phyloP scores from a whole-genome alignment of 2,329 filamentous ascomycete genomes.

The Lecanicillium sp. region DNA sequence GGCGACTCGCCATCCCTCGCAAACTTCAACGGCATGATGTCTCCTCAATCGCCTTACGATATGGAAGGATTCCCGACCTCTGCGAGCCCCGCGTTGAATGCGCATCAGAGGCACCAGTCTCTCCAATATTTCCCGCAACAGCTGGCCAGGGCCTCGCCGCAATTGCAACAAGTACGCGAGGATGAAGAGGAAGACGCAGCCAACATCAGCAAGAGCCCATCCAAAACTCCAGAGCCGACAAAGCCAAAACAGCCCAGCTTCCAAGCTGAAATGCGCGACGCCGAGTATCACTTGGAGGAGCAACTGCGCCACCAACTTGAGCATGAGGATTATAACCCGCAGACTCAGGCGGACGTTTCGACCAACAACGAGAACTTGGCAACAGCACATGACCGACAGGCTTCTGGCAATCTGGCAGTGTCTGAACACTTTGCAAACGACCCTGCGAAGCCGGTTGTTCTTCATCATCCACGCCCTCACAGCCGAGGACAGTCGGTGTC shows the following conservation, averaged over 20 bases:
- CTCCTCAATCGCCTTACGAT: constrained; percentile 57
- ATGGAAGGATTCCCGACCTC: constrained; percentile 39
- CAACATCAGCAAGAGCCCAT: constrained; percentile 36
- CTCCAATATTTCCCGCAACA: constrained; percentile 51
- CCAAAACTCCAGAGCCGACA: constrained; percentile 44
- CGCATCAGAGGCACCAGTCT: constrained; percentile 52
- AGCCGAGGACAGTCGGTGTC: constrained; percentile 65
- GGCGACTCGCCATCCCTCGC: constrained; percentile 57
- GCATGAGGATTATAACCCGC: constrained; percentile 68
- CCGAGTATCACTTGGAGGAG: constrained; percentile 77
- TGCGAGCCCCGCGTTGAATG: constrained; percentile 31
- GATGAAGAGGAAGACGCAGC: constrained; percentile 54
- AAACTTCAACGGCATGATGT: constrained; percentile 48
- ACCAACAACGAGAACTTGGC: constrained; percentile 17
- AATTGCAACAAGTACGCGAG: constrained; percentile 66
- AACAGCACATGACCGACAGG: constrained; percentile 31
- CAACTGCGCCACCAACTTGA: constrained; percentile 72
- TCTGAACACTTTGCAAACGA: constrained; percentile 46
- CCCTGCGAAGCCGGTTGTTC: constrained; percentile 44
- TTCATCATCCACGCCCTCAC: constrained; percentile 69
- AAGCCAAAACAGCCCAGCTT: constrained; percentile 57
- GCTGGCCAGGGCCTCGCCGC: constrained; percentile 47
- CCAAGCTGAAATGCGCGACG: constrained; percentile 77
- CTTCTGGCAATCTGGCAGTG: constrained; percentile 40
- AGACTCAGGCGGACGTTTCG: constrained; percentile 30